A percentile compares a stretch with the other conserved stretches of the same genome.
These are phyloP conservation scores for Camelina laxa DNA, from an alignment of 345 rosid species.

Conservation along the genomic window DNA sequence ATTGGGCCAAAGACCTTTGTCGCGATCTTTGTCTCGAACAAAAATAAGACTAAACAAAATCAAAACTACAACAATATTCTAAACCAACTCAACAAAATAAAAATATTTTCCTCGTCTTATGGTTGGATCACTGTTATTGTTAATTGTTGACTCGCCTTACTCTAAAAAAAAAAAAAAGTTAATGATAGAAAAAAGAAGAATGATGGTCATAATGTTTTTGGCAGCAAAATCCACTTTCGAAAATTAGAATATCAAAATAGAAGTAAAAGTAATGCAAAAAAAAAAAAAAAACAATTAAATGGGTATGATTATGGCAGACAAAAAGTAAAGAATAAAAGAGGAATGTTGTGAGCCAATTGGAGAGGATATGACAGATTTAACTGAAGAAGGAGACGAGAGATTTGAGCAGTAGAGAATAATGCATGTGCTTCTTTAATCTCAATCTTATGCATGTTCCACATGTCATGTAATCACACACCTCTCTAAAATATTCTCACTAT, in stretches of 20 bases:
- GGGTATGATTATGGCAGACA: slow-evolving; percentile 50
- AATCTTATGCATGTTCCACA: slow-evolving; percentile 49
- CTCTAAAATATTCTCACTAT: no score
- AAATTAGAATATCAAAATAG: not conserved
- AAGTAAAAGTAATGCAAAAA: slow-evolving; percentile 17
- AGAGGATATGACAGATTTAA: slow-evolving; percentile 36
- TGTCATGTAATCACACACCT: slow-evolving; percentile 5
- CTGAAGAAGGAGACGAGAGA: slow-evolving; percentile 5
- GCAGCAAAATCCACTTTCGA: slow-evolving; percentile 44
- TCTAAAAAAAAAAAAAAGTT: not conserved
- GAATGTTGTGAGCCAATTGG: slow-evolving; percentile 40
- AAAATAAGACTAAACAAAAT: slow-evolving; percentile 8
- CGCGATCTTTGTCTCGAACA: slow-evolving; percentile 32
- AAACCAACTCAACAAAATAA: slow-evolving; percentile 22
- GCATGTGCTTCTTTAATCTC: slow-evolving; percentile 38
- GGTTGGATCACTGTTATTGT: slow-evolving; percentile 41
- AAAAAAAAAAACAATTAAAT: slow-evolving; percentile 17
- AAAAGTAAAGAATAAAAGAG: slow-evolving; percentile 44
- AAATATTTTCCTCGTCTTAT: slow-evolving; percentile 22
- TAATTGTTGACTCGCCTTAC: slow-evolving; percentile 31
- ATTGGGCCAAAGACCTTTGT: slow-evolving; percentile 36
- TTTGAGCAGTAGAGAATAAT: slow-evolving; percentile 27
- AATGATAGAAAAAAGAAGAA: slow-evolving; percentile 35
- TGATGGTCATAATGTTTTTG: slow-evolving; percentile 47
- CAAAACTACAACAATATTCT: not conserved